These are phyloP conservation scores for Stephania japonica DNA, from an alignment of 164 flowering plant species.

Conservation along the genomic window DNA sequence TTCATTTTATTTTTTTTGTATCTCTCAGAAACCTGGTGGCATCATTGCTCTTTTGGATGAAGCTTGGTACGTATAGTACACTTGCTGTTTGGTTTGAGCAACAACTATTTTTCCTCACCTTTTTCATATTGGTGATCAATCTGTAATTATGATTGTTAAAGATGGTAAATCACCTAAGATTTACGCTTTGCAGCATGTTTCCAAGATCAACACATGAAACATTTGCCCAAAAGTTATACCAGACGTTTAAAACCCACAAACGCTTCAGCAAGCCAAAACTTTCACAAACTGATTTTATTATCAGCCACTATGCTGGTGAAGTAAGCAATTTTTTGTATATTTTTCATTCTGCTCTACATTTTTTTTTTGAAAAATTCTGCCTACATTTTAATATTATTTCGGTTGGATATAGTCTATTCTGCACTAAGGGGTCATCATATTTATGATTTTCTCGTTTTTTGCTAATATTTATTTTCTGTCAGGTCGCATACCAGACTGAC, in stretches of 20 bases:
- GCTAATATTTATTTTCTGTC: constrained; percentile 16
- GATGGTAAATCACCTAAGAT: constrained; percentile 17
- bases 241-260: constrained; percentile 76
- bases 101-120: neutral
- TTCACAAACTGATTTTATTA: constrained; percentile 87
- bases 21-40: constrained; percentile 95
- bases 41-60: constrained; percentile 94
- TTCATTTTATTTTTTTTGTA: neutral
- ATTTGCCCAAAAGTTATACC: constrained; percentile 92
- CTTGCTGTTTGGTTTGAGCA: neutral
- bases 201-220: constrained; percentile 99
- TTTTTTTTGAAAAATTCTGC: too few species aligned
- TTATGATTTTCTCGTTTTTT: neutral
- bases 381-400: neutral
- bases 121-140: neutral
- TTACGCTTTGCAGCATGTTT: constrained; percentile 73
- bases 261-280: constrained; percentile 95
- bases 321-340: constrained; percentile 38
- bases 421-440: neutral
- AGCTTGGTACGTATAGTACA: constrained; percentile 69
- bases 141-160: constrained; percentile 7
- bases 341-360: constrained; percentile 1
- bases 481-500: constrained; percentile 98
- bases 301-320: constrained; percentile 97
- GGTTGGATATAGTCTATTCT: neutral